Evolutionary conservation across 2,329 filamentous ascomycete genomes (phyloP).

Genomic region (Venturiaceae sp.): DNA sequence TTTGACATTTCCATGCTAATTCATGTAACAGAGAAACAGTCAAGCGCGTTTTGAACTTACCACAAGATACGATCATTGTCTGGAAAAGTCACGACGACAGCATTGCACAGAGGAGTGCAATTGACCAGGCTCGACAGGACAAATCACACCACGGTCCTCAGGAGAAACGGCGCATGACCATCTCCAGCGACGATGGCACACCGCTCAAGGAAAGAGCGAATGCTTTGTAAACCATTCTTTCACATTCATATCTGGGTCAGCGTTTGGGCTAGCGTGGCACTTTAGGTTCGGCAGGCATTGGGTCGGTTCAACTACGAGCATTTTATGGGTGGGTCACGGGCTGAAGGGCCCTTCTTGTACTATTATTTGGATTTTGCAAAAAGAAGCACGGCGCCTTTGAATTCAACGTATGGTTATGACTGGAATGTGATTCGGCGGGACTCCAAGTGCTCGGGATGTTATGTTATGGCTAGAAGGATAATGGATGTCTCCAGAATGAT

Average conservation of each 20-base stretch:
- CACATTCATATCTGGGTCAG: slow-evolving; percentile 7
- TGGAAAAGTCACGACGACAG: slow-evolving; percentile 97
- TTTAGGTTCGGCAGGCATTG: slow-evolving; percentile 16
- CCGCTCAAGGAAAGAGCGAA: slow-evolving; percentile 19
- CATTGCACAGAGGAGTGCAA: slow-evolving; percentile 81
- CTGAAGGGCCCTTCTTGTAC: neutral
- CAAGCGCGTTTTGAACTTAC: slow-evolving; percentile 80
- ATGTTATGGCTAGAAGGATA: neutral
- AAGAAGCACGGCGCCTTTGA: neutral
- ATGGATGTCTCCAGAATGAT: neutral
- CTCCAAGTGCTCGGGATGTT: too few relatives aligned
- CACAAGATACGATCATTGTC: slow-evolving; percentile 78
- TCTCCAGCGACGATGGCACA: slow-evolving; percentile 20
- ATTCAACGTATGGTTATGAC: neutral
- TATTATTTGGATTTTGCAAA: neutral
- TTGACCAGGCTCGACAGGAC: slow-evolving; percentile 85
- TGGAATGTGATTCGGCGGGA: neutral
- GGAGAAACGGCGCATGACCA: slow-evolving; percentile 34
- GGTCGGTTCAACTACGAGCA: neutral
- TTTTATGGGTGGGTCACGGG: neutral
- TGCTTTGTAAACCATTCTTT: slow-evolving; percentile 11
- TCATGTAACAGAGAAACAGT: slow-evolving; percentile 72
- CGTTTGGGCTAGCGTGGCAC: slow-evolving; percentile 10
- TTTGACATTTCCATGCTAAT: slow-evolving; percentile 15
- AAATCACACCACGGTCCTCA: slow-evolving; percentile 42